phyloP scores from a whole-genome alignment of 2,329 filamentous ascomycete species.

The Scytalidium sp. region DNA sequence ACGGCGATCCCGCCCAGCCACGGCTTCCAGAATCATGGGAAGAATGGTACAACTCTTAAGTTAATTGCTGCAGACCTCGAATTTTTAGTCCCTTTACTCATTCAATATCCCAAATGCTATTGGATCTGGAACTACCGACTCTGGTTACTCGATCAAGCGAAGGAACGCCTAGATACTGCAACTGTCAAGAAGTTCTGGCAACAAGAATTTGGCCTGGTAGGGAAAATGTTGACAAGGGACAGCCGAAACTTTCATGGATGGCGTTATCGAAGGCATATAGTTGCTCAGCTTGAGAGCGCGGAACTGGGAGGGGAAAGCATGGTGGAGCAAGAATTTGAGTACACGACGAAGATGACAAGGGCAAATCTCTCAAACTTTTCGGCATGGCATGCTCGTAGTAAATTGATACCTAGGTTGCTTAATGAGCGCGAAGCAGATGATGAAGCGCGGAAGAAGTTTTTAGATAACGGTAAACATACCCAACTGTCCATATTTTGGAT shows the following conservation, averaged over 20 bases:
- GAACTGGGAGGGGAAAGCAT: slow-evolving; percentile 56
- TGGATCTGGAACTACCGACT: slow-evolving; percentile 98
- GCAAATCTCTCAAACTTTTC: slow-evolving; percentile 93
- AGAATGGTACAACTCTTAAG: slow-evolving; percentile 48
- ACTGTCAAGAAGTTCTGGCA: slow-evolving; percentile 71
- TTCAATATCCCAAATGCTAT: slow-evolving; percentile 93
- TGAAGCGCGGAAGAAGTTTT: slow-evolving; percentile 60
- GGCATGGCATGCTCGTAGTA: slow-evolving; percentile 90
- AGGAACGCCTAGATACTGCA: slow-evolving; percentile 54
- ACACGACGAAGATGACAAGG: slow-evolving; percentile 85
- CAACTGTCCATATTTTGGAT: background rate
- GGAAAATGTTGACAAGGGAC: slow-evolving; percentile 86
- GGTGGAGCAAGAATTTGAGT: slow-evolving; percentile 78
- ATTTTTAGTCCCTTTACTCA: slow-evolving; percentile 81
- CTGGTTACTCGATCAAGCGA: slow-evolving; percentile 77
- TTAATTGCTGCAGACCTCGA: slow-evolving; percentile 70
- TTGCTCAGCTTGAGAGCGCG: slow-evolving; percentile 67
- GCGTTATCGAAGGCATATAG: slow-evolving; percentile 81
- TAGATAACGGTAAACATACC: slow-evolving; percentile 60
- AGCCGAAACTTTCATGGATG: slow-evolving; percentile 95
- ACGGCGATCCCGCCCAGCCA: slow-evolving; percentile 46
- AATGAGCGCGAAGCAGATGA: slow-evolving; percentile 65
- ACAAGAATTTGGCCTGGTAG: slow-evolving; percentile 76
- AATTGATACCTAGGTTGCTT: slow-evolving; percentile 75
- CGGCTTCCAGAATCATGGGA: slow-evolving; percentile 46